phyloP scores from a whole-genome alignment of 305 asterid species.

The Fraxinus nigra region DNA sequence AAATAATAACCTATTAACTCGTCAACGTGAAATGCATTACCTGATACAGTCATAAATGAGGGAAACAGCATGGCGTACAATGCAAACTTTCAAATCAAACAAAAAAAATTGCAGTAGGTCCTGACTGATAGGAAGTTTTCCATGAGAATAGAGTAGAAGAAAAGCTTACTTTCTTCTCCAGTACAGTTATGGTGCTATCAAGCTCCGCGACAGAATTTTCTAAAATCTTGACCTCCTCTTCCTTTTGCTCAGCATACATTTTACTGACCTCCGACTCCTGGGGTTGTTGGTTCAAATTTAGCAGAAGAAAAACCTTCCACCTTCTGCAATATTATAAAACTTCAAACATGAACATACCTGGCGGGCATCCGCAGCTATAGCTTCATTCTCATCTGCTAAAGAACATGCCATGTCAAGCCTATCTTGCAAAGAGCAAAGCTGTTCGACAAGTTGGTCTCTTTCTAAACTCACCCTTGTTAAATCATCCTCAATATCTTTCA shows the following conservation, averaged over 20 bases:
- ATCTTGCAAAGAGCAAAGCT: constrained; percentile 56
- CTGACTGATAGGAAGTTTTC: constrained; percentile 3
- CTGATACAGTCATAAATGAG: background rate
- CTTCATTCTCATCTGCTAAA: constrained; percentile 83
- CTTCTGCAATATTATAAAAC: constrained; percentile 23
- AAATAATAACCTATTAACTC: constrained; percentile 7
- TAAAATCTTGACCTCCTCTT: constrained; percentile 87
- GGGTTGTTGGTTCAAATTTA: constrained; percentile 24
- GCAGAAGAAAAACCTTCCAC: constrained; percentile 20
- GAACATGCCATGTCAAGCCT: constrained; percentile 66
- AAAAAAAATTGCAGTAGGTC: constrained; percentile 19
- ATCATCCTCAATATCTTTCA: constrained; percentile 47
- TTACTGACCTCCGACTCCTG: constrained; percentile 77
- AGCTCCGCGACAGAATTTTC: constrained; percentile 88
- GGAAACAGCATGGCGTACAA: background rate
- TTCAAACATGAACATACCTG: constrained; percentile 46
- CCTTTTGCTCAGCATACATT: constrained; percentile 81
- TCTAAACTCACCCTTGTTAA: constrained; percentile 46
- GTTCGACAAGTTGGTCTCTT: constrained; percentile 63
- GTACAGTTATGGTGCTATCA: constrained; percentile 76
- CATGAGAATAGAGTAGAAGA: constrained; percentile 17
- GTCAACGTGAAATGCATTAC: constrained; percentile 9
- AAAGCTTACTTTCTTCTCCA: constrained; percentile 73
- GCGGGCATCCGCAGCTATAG: constrained; percentile 68
- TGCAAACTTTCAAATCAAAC: background rate